These are phyloP conservation scores for Xylaria hypoxylon DNA, from an alignment of 2,329 filamentous ascomycete species.

Conservation along the genomic window DNA sequence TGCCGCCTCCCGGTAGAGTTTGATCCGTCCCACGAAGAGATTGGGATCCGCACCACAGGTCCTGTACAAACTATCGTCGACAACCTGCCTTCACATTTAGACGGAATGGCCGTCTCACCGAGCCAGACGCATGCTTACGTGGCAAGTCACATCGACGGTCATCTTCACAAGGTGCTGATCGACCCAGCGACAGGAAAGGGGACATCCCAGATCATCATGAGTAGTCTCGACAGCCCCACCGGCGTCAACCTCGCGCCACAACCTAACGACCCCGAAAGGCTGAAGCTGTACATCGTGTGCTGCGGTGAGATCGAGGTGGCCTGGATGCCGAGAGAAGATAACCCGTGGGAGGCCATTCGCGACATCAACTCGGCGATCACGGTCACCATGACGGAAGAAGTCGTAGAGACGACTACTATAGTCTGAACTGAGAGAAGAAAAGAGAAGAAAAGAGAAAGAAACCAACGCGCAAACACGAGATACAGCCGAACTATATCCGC, in stretches of 20 bases:
- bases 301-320: constrained; percentile 51
- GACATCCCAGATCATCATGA: constrained; percentile 39
- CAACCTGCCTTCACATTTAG: constrained; percentile 46
- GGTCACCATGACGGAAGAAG: constrained; percentile 35
- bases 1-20: constrained; percentile 47
- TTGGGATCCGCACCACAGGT: constrained; percentile 43
- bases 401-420: constrained; percentile 26
- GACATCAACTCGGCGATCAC: constrained; percentile 46
- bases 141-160: constrained; percentile 46
- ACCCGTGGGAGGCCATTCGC: constrained; percentile 46
- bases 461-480: constrained; percentile 6
- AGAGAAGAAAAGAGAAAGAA: background rate
- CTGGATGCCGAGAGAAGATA: constrained; percentile 44
- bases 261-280: constrained; percentile 35
- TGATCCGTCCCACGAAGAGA: constrained; percentile 35
- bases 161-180: constrained; percentile 45
- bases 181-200: constrained; percentile 42
- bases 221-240: constrained; percentile 48
- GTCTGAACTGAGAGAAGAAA: background rate
- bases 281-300: constrained; percentile 49
- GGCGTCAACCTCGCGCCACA: constrained; percentile 42
- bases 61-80: constrained; percentile 43
- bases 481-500: constrained; percentile 19
- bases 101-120: constrained; percentile 45
- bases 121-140: constrained; percentile 46